Evolutionary conservation across 192 early-diverging fungal genomes (phyloP).

Genomic region (Spizellomyces sp.): DNA sequence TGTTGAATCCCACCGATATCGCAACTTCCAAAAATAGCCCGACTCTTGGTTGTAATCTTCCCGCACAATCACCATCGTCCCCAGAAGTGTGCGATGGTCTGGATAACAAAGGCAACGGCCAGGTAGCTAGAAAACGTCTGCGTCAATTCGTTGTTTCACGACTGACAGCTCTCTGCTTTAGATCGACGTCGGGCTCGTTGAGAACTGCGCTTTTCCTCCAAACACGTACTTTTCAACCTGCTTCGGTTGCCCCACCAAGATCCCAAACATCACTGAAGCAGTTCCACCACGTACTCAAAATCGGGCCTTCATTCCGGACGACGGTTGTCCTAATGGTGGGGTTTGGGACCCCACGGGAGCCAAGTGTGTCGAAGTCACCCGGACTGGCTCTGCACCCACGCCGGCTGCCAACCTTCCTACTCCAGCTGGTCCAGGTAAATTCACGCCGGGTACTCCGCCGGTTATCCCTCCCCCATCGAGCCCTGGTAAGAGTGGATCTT

Average conservation of each 20-base stretch:
- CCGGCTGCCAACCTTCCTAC: conserved; percentile 26
- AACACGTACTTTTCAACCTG: conserved; percentile 34
- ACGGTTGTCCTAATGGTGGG: conserved; percentile 22
- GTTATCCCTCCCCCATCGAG: conserved; percentile 17
- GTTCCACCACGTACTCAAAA: conserved; percentile 8
- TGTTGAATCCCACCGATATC: conserved; percentile 25
- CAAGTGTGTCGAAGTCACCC: conserved; percentile 23
- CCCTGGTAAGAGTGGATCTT: neutral
- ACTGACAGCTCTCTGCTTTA: neutral
- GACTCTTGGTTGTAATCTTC: conserved; percentile 22
- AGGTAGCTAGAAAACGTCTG: conserved; percentile 11
- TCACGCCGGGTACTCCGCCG: conserved; percentile 18
- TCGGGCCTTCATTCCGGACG: conserved; percentile 18
- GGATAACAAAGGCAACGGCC: conserved; percentile 38
- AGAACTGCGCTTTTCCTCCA: conserved; percentile 25
- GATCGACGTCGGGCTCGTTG: conserved; percentile 5
- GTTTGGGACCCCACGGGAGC: conserved; percentile 30
- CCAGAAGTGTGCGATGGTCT: conserved; percentile 43
- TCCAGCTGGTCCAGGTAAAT: conserved; percentile 21
- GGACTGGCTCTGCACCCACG: conserved; percentile 18
- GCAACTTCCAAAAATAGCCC: conserved; percentile 6
- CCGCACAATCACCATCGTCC: conserved; percentile 23
- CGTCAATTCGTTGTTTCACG: neutral
- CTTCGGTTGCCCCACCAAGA: conserved; percentile 37
- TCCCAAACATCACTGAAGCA: conserved; percentile 21